phyloP scores from a whole-genome alignment of 768 basidiomycete species.

The Lactifluus subvellereus region DNA sequence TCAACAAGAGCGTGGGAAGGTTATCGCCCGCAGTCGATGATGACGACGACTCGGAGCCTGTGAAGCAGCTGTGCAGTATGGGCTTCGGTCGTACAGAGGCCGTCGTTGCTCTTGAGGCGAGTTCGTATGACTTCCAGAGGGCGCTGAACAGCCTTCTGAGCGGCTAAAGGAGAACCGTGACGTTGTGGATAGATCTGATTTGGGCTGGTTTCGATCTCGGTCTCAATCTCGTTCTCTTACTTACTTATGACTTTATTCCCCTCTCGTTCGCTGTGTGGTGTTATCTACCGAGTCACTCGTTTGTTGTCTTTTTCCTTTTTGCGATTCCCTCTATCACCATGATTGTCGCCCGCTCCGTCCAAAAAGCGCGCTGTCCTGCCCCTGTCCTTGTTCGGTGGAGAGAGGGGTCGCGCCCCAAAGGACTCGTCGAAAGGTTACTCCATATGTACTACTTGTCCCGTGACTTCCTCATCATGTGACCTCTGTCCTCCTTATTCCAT shows the following conservation, averaged over 20 bases:
- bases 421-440: no score
- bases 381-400: neutral
- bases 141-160: conserved; percentile 72
- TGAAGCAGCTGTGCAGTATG: conserved; percentile 81
- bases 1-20: conserved; percentile 33
- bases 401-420: no score
- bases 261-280: neutral
- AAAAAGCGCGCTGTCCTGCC: no score
- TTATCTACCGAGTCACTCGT: conserved; percentile 8
- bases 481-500: neutral
- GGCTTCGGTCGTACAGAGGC: conserved; percentile 84
- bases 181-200: conserved; percentile 8
- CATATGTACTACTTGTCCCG: no score
- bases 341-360: no score
- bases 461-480: no score
- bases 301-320: conserved; percentile 5
- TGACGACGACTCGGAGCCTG: conserved; percentile 67
- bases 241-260: conserved; percentile 4
- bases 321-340: neutral
- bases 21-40: conserved; percentile 41
- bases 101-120: conserved; percentile 75
- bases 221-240: neutral
- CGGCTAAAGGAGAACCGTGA: neutral
- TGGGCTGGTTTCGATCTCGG: neutral
- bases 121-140: conserved; percentile 75